These are phyloP conservation scores for Ophiocytium majus DNA, from an alignment of 352 stramenopile genomes.

Conservation along the genomic window DNA sequence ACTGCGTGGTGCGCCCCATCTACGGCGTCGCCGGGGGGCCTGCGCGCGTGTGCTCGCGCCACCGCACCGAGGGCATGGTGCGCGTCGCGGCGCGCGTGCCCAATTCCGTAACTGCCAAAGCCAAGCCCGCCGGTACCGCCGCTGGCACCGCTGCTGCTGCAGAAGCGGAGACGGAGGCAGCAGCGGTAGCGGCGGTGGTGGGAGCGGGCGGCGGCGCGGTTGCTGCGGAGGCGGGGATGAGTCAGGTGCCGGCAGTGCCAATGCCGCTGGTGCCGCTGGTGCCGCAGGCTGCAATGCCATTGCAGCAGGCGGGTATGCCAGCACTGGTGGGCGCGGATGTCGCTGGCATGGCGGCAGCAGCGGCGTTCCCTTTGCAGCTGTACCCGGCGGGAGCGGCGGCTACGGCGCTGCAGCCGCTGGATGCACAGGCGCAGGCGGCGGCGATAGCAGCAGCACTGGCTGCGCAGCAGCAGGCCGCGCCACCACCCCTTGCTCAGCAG, in stretches of 20 bases:
- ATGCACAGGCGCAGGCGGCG: too few species aligned
- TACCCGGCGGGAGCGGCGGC: neutral
- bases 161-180: neutral
- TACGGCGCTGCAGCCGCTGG: neutral
- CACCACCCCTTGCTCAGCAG: too few species aligned
- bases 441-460: too few species aligned
- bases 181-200: neutral
- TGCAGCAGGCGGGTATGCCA: too few species aligned
- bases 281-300: too few species aligned
- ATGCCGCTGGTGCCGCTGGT: neutral
- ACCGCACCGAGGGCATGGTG: constrained; percentile 25
- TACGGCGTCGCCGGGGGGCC: constrained; percentile 17
- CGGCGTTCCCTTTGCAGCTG: too few species aligned
- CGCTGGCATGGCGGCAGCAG: neutral
- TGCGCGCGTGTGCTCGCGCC: constrained; percentile 11
- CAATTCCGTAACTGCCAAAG: too few species aligned
- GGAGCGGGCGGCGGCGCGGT: too few species aligned
- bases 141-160: too few species aligned
- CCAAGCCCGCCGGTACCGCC: too few species aligned
- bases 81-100: constrained; percentile 2
- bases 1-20: constrained; percentile 21
- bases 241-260: neutral
- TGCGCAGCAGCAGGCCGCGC: too few species aligned
- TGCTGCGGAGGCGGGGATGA: neutral
- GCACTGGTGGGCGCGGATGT: neutral